A percentile compares a stretch with the other conserved stretches of the same genome.
These are phyloP conservation scores for Acer campestre DNA, from an alignment of 345 rosid genomes.

Conservation along the genomic window DNA sequence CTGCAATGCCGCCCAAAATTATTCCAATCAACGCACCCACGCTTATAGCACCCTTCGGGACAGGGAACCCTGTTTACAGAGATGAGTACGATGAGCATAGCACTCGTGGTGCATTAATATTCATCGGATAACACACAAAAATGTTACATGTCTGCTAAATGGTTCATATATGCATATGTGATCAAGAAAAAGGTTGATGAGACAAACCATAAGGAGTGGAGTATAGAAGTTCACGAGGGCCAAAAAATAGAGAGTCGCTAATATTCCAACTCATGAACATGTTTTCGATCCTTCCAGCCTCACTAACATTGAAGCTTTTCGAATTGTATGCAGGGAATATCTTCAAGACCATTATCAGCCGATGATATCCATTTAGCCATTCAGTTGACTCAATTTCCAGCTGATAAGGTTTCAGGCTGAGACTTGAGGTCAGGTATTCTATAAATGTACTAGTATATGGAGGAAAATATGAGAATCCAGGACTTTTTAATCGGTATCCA, in stretches of 20 bases:
- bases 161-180: background rate
- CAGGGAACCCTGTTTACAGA: conserved; percentile 36
- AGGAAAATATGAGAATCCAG: conserved; percentile 66
- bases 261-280: conserved; percentile 82
- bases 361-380: conserved; percentile 83
- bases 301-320: conserved; percentile 56
- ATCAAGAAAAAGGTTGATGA: background rate
- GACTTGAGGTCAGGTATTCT: conserved; percentile 57
- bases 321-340: conserved; percentile 54
- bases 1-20: conserved; percentile 68
- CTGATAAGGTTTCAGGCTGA: conserved; percentile 49
- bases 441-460: conserved; percentile 51
- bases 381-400: conserved; percentile 43
- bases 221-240: conserved; percentile 83
- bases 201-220: background rate
- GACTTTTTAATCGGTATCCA: conserved; percentile 88
- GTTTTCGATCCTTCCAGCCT: conserved; percentile 52
- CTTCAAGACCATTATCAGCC: conserved; percentile 66
- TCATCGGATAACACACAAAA: background rate
- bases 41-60: conserved; percentile 44
- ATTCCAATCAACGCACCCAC: conserved; percentile 68
- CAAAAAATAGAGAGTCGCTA: conserved; percentile 62
- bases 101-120: conserved; percentile 4
- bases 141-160: background rate
- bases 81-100: conserved; percentile 17